These are phyloP conservation scores for Borovskyia barvae DNA, from an alignment of 208 protist species.

Conservation along the genomic window DNA sequence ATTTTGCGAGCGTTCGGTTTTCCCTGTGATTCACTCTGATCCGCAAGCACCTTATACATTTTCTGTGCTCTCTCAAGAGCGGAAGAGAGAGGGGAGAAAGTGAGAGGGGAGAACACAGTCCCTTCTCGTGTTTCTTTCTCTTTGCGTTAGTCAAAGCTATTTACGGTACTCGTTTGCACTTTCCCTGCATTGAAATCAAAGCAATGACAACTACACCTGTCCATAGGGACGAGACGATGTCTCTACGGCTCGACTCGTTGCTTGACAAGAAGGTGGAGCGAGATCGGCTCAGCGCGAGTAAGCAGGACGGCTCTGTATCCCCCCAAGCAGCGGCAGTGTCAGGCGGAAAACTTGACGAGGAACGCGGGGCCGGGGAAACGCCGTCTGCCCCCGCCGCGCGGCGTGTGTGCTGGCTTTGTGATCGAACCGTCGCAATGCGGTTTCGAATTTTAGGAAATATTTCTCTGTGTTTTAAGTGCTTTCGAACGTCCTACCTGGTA, in stretches of 20 bases:
- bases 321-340: neutral
- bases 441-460: slow-evolving; percentile 43
- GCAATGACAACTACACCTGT: too few species aligned
- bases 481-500: slow-evolving; percentile 49
- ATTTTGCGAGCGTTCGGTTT: too few species aligned
- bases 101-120: neutral
- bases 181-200: neutral
- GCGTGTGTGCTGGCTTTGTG: slow-evolving; percentile 67
- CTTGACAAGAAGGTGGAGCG: slow-evolving; percentile 38
- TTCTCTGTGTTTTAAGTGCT: slow-evolving; percentile 68
- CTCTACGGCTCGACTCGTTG: slow-evolving; percentile 28
- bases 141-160: neutral
- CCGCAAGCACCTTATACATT: too few species aligned
- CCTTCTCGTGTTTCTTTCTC: slow-evolving; percentile 11
- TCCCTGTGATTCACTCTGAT: too few species aligned
- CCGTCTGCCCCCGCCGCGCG: neutral
- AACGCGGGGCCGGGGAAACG: neutral
- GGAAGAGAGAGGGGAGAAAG: neutral
- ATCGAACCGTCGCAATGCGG: slow-evolving; percentile 19
- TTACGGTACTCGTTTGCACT: neutral
- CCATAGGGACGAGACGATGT: neutral
- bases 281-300: slow-evolving; percentile 21
- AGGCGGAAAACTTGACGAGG: neutral
- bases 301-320: neutral
- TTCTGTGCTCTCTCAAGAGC: slow-evolving; percentile 2